Base-by-base conservation (phyloP, 768 basidiomycete genomes). In the Termitomyces eurrhizus region DNA sequence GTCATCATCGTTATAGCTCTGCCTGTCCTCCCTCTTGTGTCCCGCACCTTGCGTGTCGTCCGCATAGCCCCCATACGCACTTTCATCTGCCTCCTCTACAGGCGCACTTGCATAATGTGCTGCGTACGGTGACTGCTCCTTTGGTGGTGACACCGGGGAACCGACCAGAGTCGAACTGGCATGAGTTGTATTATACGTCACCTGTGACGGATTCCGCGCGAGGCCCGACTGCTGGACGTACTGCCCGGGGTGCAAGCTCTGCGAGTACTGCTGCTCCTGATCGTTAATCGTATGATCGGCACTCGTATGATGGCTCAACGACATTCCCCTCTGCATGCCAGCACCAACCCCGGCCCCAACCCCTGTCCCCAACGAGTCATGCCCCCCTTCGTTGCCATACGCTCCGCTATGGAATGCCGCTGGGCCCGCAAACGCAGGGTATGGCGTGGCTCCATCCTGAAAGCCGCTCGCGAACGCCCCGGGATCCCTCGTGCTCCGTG, bases 381-480 rank as follows among this genome's bases (percentile, higher is more conserved):
- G 11, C 13, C 41, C 55, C 58, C 48, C 29, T 51, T 62, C 32
- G 67, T 55, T 5, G 66, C 72, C 6, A 9, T 61, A 61, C 18
- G 58, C 58, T 5, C 42, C 57, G 3, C 58, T 57, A 2, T 53
- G 45, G 42, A 63, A 62, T 11, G 52, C 60, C 2, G 64, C 64
- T 7, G 72, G 73, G 11, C 65, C 73, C 2, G 74, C 75, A 48
- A 79, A 77, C 3, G 75, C 76, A 12, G 77, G 68, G 55, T 79
- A 79, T 4, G 78, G 78, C 16, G 72, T 62, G 0, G 69, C 58
- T 0, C 77, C 77, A 6, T 79, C 77, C 36, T 74, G 70, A 37
- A 79, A 58, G 0, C 68, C 76, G 13, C 67, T 66, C 2, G 70
- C 73, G 29, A 73, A 77, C n/a, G 63, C 68, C 3, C 69, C 70